phyloP scores from a whole-genome alignment of 2,329 filamentous ascomycete species.

The Fusarium duplospermum region DNA sequence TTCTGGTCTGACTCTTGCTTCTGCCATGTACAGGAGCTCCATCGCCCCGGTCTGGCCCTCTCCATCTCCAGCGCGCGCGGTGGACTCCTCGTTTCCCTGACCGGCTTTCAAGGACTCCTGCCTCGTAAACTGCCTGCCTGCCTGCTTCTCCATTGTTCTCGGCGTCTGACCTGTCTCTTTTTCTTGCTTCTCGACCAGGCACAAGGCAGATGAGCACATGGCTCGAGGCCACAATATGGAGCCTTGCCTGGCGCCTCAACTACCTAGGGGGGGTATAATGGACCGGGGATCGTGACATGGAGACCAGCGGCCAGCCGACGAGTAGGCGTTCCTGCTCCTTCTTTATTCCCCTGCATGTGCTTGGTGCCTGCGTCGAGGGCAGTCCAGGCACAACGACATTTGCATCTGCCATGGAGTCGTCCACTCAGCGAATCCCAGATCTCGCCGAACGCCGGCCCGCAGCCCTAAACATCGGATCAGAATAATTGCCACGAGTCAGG shows the following conservation, averaged over 20 bases:
- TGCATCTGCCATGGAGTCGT: background rate
- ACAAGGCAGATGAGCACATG: background rate
- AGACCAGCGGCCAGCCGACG: background rate
- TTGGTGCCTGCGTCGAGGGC: constrained; percentile 35
- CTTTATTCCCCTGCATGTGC: constrained; percentile 32
- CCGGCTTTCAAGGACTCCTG: constrained; percentile 14
- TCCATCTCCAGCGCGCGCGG: constrained; percentile 3
- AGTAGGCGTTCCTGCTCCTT: constrained; percentile 30
- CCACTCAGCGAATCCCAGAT: constrained; percentile 25
- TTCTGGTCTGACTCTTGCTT: constrained; percentile 29
- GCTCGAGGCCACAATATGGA: background rate
- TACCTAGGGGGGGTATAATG: background rate
- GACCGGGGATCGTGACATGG: background rate
- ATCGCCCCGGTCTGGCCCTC: constrained; percentile 26
- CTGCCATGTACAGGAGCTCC: constrained; percentile 17
- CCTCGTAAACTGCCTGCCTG: background rate
- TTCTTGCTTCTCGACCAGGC: background rate
- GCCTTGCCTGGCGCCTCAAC: background rate
- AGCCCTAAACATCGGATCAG: constrained; percentile 17
- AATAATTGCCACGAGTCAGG: constrained; percentile 13
- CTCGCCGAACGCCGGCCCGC: constrained; percentile 11
- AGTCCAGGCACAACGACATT: constrained; percentile 1
- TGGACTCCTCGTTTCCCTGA: constrained; percentile 21
- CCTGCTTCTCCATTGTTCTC: constrained; percentile 12
- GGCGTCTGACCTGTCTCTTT: constrained; percentile 18